Evolutionary conservation across 495 filamentous ascomycete genomes (phyloP), one percentile per base, ranked within the genome.

Genomic region (Aspergillus ostianus): DNA sequence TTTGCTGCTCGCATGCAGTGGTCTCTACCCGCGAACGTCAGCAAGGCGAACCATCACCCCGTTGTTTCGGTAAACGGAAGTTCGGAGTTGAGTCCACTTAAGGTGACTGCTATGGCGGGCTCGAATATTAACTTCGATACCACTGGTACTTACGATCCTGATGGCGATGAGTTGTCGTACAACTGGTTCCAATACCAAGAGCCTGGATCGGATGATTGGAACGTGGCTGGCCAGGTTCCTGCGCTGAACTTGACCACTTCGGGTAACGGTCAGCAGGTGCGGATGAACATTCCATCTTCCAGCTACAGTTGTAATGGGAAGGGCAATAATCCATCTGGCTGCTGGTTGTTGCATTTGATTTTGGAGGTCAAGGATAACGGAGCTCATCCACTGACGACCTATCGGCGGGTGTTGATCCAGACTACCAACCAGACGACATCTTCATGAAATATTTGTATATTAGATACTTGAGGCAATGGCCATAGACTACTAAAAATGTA

Each of bases 1-100:
- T 78, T 82, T 57, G 74, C 76, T 6, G 77, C 78, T 0, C 61
- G 78, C 5, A 77, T 80, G 53, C 65, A 75, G 56, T 80, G 78
- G 79, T 73, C 71, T 0, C 26, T 77, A 4, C 53, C 62, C 8
- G n/a, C 46, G 2, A 55, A 70, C 23, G 61, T 66, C n/a, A 44
- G 15, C 2, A 45, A 53, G 20, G 68, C 66, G 19, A 77, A 75
- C 56, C 77, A 80, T 55, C 65, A 67, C 21, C 75, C 75, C 13
- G 61, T 79, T 4, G 64, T 75, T 17, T 49, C 54, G 46, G 53
- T 79, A 19, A 79, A 81, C 56, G 71, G 70, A 5, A 66, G 50
- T 54, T 26, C 17, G 2, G 69, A 68, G 2, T 49, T 67, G 26
- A 62, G 66, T 6, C 66, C 72, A 8, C 26, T 77, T 23, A 27